These are phyloP conservation scores for Puccinia hordei DNA, from an alignment of 1,284 basidiomycete genomes.

Conservation along the genomic window DNA sequence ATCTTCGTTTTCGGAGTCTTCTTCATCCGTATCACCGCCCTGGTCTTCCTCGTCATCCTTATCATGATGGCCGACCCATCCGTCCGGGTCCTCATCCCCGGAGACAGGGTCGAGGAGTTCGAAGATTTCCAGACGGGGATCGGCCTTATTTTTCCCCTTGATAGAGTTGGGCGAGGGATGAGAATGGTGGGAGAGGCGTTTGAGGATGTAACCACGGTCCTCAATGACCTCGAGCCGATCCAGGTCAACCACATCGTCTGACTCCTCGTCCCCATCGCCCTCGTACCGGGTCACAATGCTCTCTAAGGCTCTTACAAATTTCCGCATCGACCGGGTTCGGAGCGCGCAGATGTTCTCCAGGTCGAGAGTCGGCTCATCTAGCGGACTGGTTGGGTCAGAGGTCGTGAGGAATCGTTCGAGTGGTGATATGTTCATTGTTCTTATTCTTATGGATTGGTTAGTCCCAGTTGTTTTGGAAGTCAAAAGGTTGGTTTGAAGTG, in stretches of 20 bases:
- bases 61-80: neutral
- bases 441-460: no score
- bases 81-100: neutral
- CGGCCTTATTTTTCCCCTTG: neutral
- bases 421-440: neutral
- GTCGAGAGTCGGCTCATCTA: neutral
- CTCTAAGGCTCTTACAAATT: neutral
- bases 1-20: neutral
- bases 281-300: constrained; percentile 5
- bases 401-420: neutral
- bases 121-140: neutral
- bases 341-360: constrained; percentile 20
- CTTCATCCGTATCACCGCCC: neutral
- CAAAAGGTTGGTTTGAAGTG: no score
- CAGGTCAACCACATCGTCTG: constrained; percentile 29
- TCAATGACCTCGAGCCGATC: constrained; percentile 8
- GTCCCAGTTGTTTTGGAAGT: no score
- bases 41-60: neutral
- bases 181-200: neutral
- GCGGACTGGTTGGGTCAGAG: neutral
- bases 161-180: neutral
- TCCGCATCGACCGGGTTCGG: constrained; percentile 11
- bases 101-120: neutral
- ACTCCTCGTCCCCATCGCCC: constrained; percentile 32
- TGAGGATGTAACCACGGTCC: constrained; percentile 18